phyloP scores from a whole-genome alignment of 768 basidiomycete species.

The Amanita exitialis region DNA sequence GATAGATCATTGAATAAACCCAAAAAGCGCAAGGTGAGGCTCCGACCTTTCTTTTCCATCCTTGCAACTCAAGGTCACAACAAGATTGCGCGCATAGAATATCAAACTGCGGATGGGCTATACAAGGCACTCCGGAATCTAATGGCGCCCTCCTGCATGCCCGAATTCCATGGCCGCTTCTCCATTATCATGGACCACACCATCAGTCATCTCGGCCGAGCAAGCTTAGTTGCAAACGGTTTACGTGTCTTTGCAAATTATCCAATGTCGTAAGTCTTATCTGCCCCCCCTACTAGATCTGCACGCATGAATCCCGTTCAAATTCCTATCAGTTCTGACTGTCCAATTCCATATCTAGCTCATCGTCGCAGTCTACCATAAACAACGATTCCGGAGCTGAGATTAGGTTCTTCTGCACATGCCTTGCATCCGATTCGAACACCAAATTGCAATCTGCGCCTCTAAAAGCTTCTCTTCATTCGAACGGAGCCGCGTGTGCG shows the following conservation, averaged over 20 bases:
- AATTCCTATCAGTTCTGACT: background rate
- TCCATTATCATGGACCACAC: background rate
- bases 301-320: background rate
- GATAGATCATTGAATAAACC: background rate
- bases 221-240: background rate
- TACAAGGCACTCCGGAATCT: background rate
- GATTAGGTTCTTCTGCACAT: background rate
- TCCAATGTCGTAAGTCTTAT: background rate
- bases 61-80: background rate
- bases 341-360: background rate
- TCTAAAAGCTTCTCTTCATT: background rate
- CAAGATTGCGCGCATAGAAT: background rate
- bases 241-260: background rate
- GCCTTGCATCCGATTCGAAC: background rate
- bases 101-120: background rate
- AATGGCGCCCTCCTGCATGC: background rate
- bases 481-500: background rate
- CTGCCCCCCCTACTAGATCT: no score
- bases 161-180: background rate
- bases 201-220: background rate
- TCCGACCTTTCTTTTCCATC: background rate
- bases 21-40: background rate
- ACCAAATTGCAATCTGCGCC: background rate
- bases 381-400: background rate
- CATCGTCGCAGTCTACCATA: background rate